Conservation (phyloP, 2,329 filamentous ascomycete genomes). For the Lizonia empirigonia region DNA sequence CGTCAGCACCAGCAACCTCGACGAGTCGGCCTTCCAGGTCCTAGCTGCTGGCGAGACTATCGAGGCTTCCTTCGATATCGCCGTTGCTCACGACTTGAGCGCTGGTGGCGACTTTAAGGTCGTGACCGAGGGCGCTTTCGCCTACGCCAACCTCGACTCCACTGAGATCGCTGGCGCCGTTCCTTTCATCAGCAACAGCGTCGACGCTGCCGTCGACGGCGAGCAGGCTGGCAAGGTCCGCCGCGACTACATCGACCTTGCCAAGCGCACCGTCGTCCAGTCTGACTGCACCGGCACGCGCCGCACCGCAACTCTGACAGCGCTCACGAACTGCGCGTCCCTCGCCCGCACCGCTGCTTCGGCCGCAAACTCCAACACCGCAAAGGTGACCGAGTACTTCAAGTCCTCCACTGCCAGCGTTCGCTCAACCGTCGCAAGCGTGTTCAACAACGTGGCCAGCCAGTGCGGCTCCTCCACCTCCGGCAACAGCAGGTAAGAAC, state of each 20-base stretch:
- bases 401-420: constrained; percentile 57
- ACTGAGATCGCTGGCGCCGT: constrained; percentile 57
- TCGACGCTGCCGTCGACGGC: constrained; percentile 62
- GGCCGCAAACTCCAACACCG: constrained; percentile 57
- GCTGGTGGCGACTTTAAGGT: constrained; percentile 60
- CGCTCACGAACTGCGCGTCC: constrained; percentile 58
- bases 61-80: constrained; percentile 59
- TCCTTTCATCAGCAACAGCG: constrained; percentile 62
- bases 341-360: constrained; percentile 59
- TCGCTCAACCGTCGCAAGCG: constrained; percentile 57
- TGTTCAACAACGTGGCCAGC: constrained; percentile 58
- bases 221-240: constrained; percentile 57
- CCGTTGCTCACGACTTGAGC: constrained; percentile 59
- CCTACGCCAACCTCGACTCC: constrained; percentile 58
- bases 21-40: constrained; percentile 57
- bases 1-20: constrained; percentile 53
- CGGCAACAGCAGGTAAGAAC: constrained; percentile 50
- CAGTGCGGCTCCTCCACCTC: constrained; percentile 60
- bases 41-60: constrained; percentile 55
- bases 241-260: constrained; percentile 51
- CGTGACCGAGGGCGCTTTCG: constrained; percentile 60
- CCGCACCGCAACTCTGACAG: constrained; percentile 52
- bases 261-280: constrained; percentile 60
- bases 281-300: constrained; percentile 60
- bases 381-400: constrained; percentile 66